phyloP scores from a whole-genome alignment of 495 filamentous ascomycete genomes.

The Aspergillus haitiensis region DNA sequence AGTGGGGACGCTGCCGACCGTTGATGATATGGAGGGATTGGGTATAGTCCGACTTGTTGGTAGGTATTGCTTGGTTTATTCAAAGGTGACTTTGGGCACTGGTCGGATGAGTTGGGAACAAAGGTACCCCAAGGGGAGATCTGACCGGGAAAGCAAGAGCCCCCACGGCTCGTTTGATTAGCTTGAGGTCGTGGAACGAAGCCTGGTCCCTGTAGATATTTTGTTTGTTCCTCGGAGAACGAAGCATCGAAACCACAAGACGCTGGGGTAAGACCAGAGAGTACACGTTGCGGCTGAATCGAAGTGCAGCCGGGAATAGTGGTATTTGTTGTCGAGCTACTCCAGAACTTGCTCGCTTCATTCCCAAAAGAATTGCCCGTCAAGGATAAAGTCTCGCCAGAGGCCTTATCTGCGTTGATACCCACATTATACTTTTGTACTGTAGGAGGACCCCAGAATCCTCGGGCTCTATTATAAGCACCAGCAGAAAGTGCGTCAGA shows the following conservation, averaged over 20 bases:
- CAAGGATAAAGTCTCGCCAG: conserved; percentile 29
- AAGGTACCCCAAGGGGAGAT: conserved; percentile 39
- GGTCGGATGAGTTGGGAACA: conserved; percentile 30
- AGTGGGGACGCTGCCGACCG: conserved; percentile 76
- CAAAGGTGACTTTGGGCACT: conserved; percentile 30
- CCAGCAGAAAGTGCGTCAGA: conserved; percentile 61
- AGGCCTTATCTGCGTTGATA: conserved; percentile 33
- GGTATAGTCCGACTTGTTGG: conserved; percentile 53
- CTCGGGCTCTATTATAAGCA: conserved; percentile 60
- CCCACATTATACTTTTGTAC: conserved; percentile 31
- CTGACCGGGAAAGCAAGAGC: conserved; percentile 36
- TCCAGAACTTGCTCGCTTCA: conserved; percentile 39
- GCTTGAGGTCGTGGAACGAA: conserved; percentile 39
- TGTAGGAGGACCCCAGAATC: conserved; percentile 57
- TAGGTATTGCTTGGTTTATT: conserved; percentile 43
- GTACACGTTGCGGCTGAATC: conserved; percentile 39
- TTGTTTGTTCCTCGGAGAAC: conserved; percentile 33
- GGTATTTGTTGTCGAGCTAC: conserved; percentile 24
- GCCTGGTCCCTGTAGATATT: conserved; percentile 35
- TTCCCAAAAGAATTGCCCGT: conserved; percentile 28
- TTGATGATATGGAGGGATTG: conserved; percentile 60
- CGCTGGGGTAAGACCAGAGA: conserved; percentile 41
- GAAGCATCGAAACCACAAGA: conserved; percentile 34
- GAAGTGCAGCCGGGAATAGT: conserved; percentile 23
- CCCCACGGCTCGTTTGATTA: conserved; percentile 41